These are phyloP conservation scores for Solanum paucissectum DNA, from an alignment of 257 asterid species.

Conservation along the genomic window DNA sequence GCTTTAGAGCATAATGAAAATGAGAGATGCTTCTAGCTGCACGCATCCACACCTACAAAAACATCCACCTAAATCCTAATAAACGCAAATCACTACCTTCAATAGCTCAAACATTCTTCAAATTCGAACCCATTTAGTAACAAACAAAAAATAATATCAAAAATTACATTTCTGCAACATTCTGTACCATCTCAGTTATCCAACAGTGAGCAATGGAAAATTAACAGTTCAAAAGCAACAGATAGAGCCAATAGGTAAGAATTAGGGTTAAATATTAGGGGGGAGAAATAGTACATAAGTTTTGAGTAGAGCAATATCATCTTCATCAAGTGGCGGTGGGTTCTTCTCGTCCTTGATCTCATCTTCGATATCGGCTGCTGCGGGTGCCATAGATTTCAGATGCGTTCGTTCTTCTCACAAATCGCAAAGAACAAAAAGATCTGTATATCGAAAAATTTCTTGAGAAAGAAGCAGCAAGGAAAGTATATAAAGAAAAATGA, in stretches of 20 bases:
- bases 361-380: slow-evolving; percentile 46
- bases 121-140: neutral
- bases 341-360: slow-evolving; percentile 94
- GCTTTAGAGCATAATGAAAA: neutral
- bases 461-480: neutral
- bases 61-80: neutral
- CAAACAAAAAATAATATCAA: neutral
- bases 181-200: neutral
- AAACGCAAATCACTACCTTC: neutral
- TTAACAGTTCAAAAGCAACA: neutral
- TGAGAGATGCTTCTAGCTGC: neutral
- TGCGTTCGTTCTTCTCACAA: neutral
- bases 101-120: neutral
- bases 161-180: neutral
- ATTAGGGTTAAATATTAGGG: slow-evolving; percentile 19
- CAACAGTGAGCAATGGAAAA: neutral
- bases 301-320: slow-evolving; percentile 87
- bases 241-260: neutral
- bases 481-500: neutral
- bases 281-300: slow-evolving; percentile 37
- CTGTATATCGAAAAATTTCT: neutral
- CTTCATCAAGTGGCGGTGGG: slow-evolving; percentile 84
- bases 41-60: neutral
- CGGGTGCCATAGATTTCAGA: slow-evolving; percentile 16
- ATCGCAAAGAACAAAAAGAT: neutral